Evolutionary conservation across 2,329 filamentous ascomycete species (phyloP).

Genomic region (Chaetomium sp.): DNA sequence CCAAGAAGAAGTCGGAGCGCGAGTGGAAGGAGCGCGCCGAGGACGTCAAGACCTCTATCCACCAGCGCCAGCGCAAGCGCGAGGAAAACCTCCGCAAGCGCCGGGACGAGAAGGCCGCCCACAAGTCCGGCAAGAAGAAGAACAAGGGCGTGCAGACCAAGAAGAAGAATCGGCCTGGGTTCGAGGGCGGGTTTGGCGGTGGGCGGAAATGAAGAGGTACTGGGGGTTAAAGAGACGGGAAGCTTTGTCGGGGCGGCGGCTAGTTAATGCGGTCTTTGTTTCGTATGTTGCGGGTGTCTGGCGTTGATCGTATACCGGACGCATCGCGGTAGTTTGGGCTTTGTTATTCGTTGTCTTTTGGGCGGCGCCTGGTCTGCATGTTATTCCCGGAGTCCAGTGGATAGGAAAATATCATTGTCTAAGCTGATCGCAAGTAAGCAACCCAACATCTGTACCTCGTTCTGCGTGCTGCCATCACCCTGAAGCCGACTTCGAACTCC

Average conservation of each 20-base stretch:
- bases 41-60: conserved; percentile 73
- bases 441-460: background rate
- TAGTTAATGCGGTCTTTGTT: conserved; percentile 7
- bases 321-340: conserved; percentile 16
- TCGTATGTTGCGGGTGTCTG: conserved; percentile 15
- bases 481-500: background rate
- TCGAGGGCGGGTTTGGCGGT: conserved; percentile 67
- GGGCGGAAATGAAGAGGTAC: conserved; percentile 47
- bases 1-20: conserved; percentile 88
- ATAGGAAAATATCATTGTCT: conserved; percentile 24
- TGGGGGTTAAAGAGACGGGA: background rate
- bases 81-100: conserved; percentile 77
- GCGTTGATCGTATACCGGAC: conserved; percentile 16
- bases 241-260: conserved; percentile 3
- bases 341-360: conserved; percentile 9
- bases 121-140: conserved; percentile 54
- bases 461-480: background rate
- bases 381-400: conserved; percentile 16
- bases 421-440: background rate
- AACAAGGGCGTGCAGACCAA: conserved; percentile 48
- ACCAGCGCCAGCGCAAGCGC: conserved; percentile 78
- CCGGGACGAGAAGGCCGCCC: conserved; percentile 70
- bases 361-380: conserved; percentile 13
- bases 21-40: conserved; percentile 78
- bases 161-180: conserved; percentile 64